Evolutionary conservation across 176 grass and related monocot species (phyloP), one percentile per base, ranked within the genome.

Genomic region (Aegilops speltoides): DNA sequence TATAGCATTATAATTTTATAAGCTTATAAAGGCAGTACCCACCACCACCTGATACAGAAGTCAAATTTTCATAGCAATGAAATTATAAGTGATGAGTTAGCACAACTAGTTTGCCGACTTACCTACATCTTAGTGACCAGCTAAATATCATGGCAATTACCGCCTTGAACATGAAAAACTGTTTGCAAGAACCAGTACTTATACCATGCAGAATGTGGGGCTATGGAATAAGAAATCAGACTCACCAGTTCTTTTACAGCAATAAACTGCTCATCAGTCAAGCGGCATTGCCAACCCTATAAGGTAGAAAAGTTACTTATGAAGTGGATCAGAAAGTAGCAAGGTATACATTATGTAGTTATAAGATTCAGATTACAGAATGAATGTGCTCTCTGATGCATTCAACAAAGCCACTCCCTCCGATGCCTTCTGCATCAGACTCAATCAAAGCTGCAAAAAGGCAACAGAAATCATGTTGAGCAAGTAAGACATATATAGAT

Each of bases 331-430:
- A 84, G 54, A 87, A 85, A 60, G 57, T 66, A 77, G 37, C 66
- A 52, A 19, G 57, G 15, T 81, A 50, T 57, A 78, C 46, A 82
- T 77, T 78, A 75, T 70, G 17, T 73, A 11, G 74, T 56, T 87
- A 68, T 64, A 82, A 87, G 45, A 87, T 45, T 25, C 24, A 76
- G 67, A 79, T 86, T 99, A 99, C 97, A 66, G 88, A 90, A 96
- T 94, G 91, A 88, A 99, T 99, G 84, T 99, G 97, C 79, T 99
- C 97, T 86, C 97, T 94, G 79, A 99, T 99, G 77, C 97, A 99
- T 91, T 99, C 97, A 84, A 99, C 97, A 90, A 99, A 99, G 38
- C 97, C 97, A 95, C 97, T 99, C 33, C 97, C 97, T 65, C 97
- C 97, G 6, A 99, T 99, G 64, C 97, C 97, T 91, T 99, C 97